Conservation (phyloP, 306 rosid species). For the Inga oerstediana region DNA sequence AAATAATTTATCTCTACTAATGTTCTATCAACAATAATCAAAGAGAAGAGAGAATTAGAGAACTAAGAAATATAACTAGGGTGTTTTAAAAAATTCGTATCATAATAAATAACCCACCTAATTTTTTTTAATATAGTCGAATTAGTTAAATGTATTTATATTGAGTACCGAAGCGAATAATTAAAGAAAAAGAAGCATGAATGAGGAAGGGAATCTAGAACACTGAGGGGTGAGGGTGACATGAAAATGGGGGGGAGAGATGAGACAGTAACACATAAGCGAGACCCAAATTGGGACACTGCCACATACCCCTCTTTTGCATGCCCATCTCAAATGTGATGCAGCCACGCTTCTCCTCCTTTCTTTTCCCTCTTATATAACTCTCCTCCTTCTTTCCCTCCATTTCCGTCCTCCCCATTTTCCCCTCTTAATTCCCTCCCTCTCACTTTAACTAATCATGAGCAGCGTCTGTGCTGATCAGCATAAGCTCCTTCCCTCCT, state of each 20-base stretch:
- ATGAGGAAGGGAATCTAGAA: conserved; percentile 30
- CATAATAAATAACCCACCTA: too few relatives aligned
- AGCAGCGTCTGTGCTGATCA: conserved; percentile 57
- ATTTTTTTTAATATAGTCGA: too few relatives aligned
- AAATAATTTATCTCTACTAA: fast-evolving
- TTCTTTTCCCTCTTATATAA: conserved; percentile 48
- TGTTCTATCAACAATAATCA: too few relatives aligned
- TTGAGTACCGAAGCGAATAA: too few relatives aligned
- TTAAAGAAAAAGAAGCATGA: too few relatives aligned
- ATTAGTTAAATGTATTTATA: too few relatives aligned
- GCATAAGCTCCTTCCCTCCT: conserved; percentile 48
- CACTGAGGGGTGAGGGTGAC: background rate
- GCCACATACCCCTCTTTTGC: conserved; percentile 92
- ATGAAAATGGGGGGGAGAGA: conserved; percentile 4
- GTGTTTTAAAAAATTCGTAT: too few relatives aligned
- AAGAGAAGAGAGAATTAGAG: fast-evolving
- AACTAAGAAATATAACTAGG: fast-evolving
- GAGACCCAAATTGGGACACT: conserved; percentile 22
- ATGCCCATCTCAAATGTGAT: conserved; percentile 71
- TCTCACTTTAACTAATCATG: conserved; percentile 34
- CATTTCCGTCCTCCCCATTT: conserved; percentile 2
- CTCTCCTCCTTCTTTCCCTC: conserved; percentile 37
- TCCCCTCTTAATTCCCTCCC: background rate
- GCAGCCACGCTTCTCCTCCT: conserved; percentile 61
- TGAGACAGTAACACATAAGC: conserved; percentile 29